A percentile compares a stretch with the other conserved stretches of the same genome.
Conservation (phyloP, 306 rosid species). For the Canavalia ensiformis region DNA sequence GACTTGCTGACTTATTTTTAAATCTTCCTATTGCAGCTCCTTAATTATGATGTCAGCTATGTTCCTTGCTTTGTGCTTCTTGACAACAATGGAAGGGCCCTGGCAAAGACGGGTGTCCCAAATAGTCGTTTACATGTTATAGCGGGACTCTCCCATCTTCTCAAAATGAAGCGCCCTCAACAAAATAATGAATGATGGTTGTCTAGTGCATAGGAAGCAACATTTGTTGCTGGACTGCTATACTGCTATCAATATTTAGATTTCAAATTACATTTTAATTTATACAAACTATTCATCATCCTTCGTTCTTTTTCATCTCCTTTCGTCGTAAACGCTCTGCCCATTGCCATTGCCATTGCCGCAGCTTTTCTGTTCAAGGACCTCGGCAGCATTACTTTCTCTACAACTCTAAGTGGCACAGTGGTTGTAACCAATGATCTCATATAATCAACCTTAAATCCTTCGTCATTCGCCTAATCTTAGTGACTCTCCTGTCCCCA, state of each 20-base stretch:
- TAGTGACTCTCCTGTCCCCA: no score
- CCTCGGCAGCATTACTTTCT: no score
- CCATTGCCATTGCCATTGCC: no score
- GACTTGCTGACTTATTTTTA: slow-evolving; percentile 37
- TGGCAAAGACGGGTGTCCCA: slow-evolving; percentile 85
- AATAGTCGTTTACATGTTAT: slow-evolving; percentile 85
- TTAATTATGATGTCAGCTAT: slow-evolving; percentile 82
- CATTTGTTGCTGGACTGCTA: not conserved
- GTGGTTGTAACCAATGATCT: no score
- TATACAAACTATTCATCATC: not conserved
- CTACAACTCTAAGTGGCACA: no score
- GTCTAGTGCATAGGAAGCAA: slow-evolving; percentile 10
- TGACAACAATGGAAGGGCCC: slow-evolving; percentile 84
- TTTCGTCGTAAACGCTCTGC: not conserved
- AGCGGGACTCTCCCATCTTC: slow-evolving; percentile 91
- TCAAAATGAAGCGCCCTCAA: slow-evolving; percentile 70
- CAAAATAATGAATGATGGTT: slow-evolving; percentile 38
- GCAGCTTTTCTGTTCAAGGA: no score
- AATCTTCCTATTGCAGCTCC: slow-evolving; percentile 66
- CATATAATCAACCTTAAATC: no score
- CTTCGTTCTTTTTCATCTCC: not conserved
- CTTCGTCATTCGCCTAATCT: no score
- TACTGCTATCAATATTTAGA: not conserved
- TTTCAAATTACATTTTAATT: not conserved
- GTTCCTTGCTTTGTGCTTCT: slow-evolving; percentile 92